phyloP scores from a whole-genome alignment of 768 basidiomycete species.

The Termitomyces sp. region DNA sequence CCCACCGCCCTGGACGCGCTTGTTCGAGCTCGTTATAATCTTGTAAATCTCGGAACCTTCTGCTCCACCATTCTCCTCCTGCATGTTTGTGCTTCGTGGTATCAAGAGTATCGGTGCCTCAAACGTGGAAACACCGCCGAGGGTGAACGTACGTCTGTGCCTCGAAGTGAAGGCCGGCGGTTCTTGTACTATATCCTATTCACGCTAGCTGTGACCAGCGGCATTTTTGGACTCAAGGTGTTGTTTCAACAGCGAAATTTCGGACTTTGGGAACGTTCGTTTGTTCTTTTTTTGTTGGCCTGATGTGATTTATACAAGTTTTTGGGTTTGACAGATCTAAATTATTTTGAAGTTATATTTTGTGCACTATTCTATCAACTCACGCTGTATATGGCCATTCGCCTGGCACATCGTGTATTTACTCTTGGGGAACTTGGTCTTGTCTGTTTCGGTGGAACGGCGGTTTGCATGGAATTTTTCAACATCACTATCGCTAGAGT shows the following conservation, averaged over 20 bases:
- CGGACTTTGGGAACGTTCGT: constrained; percentile 70
- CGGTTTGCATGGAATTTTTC: constrained; percentile 80
- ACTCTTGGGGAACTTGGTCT: constrained; percentile 92
- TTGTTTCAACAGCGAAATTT: constrained; percentile 37
- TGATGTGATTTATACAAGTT: background rate
- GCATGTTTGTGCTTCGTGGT: constrained; percentile 77
- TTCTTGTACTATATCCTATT: constrained; percentile 65
- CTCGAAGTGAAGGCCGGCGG: constrained; percentile 64
- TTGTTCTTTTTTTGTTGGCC: background rate
- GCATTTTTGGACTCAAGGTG: constrained; percentile 46
- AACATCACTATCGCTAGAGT: constrained; percentile 83
- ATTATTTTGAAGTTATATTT: constrained; percentile 67
- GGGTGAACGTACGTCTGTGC: constrained; percentile 72
- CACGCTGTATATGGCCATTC: constrained; percentile 82
- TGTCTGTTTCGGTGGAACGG: constrained; percentile 85
- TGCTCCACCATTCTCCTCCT: constrained; percentile 77
- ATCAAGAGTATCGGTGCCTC: constrained; percentile 56
- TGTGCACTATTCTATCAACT: constrained; percentile 87
- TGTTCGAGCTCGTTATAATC: constrained; percentile 64
- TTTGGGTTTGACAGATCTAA: constrained; percentile 54
- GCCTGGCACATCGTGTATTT: constrained; percentile 91
- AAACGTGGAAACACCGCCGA: constrained; percentile 41
- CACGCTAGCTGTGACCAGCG: constrained; percentile 47
- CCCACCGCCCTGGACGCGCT: constrained; percentile 51
- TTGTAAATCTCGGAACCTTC: constrained; percentile 77